Evolutionary conservation across 805 yeast species (phyloP).

Genomic region (Ogataea sp.): DNA sequence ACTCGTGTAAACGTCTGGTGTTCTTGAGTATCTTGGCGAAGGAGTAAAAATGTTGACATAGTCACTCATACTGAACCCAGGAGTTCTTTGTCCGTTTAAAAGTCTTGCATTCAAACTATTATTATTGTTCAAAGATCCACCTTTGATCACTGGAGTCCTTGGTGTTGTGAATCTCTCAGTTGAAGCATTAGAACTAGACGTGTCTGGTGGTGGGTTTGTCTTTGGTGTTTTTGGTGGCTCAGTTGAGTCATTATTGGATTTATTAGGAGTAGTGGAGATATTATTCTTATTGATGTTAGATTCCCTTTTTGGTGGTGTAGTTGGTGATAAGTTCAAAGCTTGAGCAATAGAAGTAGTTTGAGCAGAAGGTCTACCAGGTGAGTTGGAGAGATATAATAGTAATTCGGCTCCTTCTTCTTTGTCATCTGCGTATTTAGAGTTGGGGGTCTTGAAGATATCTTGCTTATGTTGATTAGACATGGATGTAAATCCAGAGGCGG

Average conservation of each 20-base stretch:
- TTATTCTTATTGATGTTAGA: slow-evolving; percentile 6
- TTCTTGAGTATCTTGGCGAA: slow-evolving; percentile 39
- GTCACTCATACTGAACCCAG: slow-evolving; percentile 76
- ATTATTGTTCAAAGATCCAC: background rate
- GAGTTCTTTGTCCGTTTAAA: slow-evolving; percentile 34
- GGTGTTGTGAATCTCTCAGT: slow-evolving; percentile 22
- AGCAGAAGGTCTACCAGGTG: slow-evolving; percentile 40
- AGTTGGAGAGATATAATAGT: slow-evolving; percentile 73
- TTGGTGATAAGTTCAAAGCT: slow-evolving; percentile 9
- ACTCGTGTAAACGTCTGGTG: slow-evolving; percentile 22
- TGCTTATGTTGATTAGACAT: background rate
- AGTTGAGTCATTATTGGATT: background rate
- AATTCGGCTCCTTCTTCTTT: slow-evolving; percentile 70
- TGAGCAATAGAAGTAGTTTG: slow-evolving; percentile 3
- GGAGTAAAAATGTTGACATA: slow-evolving; percentile 76
- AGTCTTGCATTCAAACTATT: background rate
- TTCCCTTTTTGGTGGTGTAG: slow-evolving; percentile 22
- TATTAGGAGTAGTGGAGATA: background rate
- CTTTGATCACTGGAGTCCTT: slow-evolving; percentile 13
- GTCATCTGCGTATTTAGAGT: slow-evolving; percentile 16
- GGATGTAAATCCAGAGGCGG: background rate
- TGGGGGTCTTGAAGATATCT: slow-evolving; percentile 23
- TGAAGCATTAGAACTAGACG: background rate
- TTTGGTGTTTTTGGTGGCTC: background rate
- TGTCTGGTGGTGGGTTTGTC: background rate